phyloP scores from a whole-genome alignment of 495 filamentous ascomycete genomes.

The Xylaria flabelliformis region DNA sequence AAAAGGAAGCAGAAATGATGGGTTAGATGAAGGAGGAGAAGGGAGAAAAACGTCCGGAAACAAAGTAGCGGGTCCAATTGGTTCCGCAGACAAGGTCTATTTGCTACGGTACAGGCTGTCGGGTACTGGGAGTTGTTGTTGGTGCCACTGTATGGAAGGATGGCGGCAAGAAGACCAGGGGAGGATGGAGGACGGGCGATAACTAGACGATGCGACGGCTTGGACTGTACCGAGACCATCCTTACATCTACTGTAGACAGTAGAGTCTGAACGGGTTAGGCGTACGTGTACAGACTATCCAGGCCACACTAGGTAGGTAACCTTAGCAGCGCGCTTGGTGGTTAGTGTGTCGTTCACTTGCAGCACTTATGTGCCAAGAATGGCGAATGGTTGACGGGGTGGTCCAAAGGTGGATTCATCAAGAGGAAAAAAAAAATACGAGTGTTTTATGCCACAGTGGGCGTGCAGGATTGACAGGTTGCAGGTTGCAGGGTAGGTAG shows the following conservation, averaged over 20 bases:
- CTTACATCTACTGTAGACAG: too few species aligned
- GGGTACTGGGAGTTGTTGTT: background rate
- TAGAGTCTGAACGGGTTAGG: background rate
- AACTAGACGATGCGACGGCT: background rate
- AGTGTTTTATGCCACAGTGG: constrained; percentile 13
- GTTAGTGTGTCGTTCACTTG: constrained; percentile 2
- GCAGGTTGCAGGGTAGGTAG: constrained; percentile 9
- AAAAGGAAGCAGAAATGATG: constrained; percentile 17
- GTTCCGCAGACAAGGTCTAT: background rate
- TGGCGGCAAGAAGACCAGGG: background rate
- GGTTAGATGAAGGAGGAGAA: constrained; percentile 17
- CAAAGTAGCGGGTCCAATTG: constrained; percentile 24
- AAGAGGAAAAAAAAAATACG: constrained; percentile 20
- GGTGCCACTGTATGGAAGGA: background rate
- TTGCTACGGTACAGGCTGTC: background rate
- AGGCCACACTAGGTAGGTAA: background rate
- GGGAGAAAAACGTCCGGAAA: constrained; percentile 26
- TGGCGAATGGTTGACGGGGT: background rate
- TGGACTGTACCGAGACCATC: background rate
- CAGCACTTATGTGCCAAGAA: constrained; percentile 17
- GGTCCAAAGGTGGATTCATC: constrained; percentile 15
- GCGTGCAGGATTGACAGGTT: constrained; percentile 21
- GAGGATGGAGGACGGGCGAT: too few species aligned
- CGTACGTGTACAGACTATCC: constrained; percentile 12
- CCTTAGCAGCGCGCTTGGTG: background rate